Evolutionary conservation across 2,329 filamentous ascomycete species (phyloP), one percentile per base, ranked within the genome.

Genomic region (Ophiocordyceps sinensis): DNA sequence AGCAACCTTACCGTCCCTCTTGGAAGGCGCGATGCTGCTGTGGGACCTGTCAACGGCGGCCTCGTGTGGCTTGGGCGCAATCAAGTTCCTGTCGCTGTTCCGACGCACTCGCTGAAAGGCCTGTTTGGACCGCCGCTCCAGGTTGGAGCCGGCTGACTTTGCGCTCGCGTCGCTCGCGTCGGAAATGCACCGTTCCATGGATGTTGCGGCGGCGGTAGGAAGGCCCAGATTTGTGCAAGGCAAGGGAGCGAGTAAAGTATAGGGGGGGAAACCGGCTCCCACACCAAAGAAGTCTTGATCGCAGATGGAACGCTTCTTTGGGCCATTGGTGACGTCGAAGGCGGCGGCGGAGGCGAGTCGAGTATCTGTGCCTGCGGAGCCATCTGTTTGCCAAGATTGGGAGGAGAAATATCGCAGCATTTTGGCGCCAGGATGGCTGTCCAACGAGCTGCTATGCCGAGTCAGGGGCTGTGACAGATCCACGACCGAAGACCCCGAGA

Each of bases 141-240:
- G 52, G 1, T 50, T 54, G 5, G 70, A 73, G 4, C 56, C 56
- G 2, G 49, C 67, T 1, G 70, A 74, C 47, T 55, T 64, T 41
- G 52, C 57, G 49, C 69, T 73, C 6, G 47, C 41, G 8, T 45
- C 48, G 46, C 66, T 68, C 32, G 57, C 55, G 44, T 60, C 66
- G 9, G 71, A 73, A n/a, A 56, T 45, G 2, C 67, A 70, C 9
- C 70, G 63, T 45, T 71, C 63, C 68, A 72, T 71, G 28, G 58
- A 52, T 8, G 57, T 49, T 1, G 61, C 59, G 28, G 17, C 14
- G 13, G 13, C n/a, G 38, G 23, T 2, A 47, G 49, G 50, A 7
- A 51, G 43, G 30, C 49, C 46, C 14, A 61, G 44, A 7, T 57
- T 48, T 21, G 38, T 12, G 3, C 49, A 57, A 17, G 59, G 56